These are phyloP conservation scores for Aspergillus sp. DNA, from an alignment of 2,329 filamentous ascomycete genomes.

Conservation along the genomic window DNA sequence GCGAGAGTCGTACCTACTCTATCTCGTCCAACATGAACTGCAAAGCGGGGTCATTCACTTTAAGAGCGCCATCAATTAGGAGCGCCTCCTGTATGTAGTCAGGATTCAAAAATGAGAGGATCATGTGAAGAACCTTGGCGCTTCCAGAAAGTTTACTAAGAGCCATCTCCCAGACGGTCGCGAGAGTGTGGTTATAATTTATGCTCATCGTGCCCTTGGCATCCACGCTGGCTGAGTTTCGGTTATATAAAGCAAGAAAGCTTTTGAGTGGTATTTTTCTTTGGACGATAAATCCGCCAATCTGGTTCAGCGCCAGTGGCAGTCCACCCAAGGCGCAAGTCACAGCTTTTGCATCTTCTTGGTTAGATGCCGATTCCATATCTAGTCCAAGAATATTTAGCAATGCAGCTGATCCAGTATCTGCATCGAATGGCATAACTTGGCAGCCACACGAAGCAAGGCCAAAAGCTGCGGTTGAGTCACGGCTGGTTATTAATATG, in stretches of 20 bases:
- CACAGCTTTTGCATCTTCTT: not conserved
- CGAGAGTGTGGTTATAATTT: not conserved
- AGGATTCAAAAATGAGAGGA: constrained; percentile 13
- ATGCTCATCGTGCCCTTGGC: not conserved
- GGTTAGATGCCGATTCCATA: not conserved
- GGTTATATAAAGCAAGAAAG: not conserved
- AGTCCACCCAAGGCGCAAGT: not conserved
- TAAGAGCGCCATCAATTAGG: not conserved
- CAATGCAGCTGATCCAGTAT: not conserved
- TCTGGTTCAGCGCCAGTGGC: not conserved
- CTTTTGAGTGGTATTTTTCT: not conserved
- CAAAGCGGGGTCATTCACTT: not conserved
- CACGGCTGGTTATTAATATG: not conserved
- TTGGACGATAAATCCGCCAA: not conserved
- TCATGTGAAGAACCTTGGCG: constrained; percentile 6
- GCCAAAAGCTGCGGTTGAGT: not conserved
- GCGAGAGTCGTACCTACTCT: not conserved
- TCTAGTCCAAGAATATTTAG: not conserved
- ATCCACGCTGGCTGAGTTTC: constrained; percentile 11
- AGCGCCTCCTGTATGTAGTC: constrained; percentile 1
- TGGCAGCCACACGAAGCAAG: not conserved
- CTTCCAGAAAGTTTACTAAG: constrained; percentile 11
- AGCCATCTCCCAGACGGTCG: constrained; percentile 11
- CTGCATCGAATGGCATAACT: not conserved
- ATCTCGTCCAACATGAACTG: not conserved